Conservation (phyloP, 495 filamentous ascomycete species). For the Penicillium bialowiezense region DNA sequence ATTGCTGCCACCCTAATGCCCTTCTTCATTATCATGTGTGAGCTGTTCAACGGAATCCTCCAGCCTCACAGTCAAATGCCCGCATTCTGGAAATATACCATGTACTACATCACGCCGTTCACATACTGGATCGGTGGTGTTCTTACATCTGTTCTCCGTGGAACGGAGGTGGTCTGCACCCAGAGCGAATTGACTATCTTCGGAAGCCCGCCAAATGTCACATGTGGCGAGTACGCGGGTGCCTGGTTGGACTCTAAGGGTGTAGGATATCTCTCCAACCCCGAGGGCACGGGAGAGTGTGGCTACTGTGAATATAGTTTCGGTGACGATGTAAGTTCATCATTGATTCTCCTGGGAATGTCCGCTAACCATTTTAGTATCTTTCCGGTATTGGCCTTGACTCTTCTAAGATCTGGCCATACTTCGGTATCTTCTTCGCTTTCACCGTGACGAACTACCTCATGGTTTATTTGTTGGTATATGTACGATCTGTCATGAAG, state of each 20-base stretch:
- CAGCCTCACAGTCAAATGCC: slow-evolving; percentile 74
- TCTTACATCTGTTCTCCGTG: slow-evolving; percentile 67
- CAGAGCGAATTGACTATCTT: slow-evolving; percentile 61
- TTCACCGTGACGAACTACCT: slow-evolving; percentile 70
- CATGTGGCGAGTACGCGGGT: slow-evolving; percentile 69
- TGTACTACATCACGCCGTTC: slow-evolving; percentile 82
- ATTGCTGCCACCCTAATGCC: slow-evolving; percentile 73
- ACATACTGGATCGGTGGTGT: slow-evolving; percentile 80
- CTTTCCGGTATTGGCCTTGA: slow-evolving; percentile 58
- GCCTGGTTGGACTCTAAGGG: slow-evolving; percentile 60
- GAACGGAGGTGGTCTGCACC: slow-evolving; percentile 56
- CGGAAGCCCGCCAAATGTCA: slow-evolving; percentile 55
- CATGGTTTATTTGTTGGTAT: slow-evolving; percentile 58
- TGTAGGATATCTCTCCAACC: slow-evolving; percentile 61
- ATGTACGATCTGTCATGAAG: slow-evolving; percentile 38
- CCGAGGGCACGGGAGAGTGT: slow-evolving; percentile 37
- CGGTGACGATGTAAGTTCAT: slow-evolving; percentile 50
- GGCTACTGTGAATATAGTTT: slow-evolving; percentile 57
- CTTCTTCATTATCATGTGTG: slow-evolving; percentile 55
- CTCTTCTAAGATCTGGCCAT: slow-evolving; percentile 59
- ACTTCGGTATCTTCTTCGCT: slow-evolving; percentile 70
- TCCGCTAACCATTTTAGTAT: slow-evolving; percentile 47
- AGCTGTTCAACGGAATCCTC: slow-evolving; percentile 77
- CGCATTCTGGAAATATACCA: slow-evolving; percentile 73
- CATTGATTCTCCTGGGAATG: background rate